Evolutionary conservation across 2,329 filamentous ascomycete genomes (phyloP), one percentile per base, ranked within the genome.

Genomic region (Nigrograna mackinnonii): DNA sequence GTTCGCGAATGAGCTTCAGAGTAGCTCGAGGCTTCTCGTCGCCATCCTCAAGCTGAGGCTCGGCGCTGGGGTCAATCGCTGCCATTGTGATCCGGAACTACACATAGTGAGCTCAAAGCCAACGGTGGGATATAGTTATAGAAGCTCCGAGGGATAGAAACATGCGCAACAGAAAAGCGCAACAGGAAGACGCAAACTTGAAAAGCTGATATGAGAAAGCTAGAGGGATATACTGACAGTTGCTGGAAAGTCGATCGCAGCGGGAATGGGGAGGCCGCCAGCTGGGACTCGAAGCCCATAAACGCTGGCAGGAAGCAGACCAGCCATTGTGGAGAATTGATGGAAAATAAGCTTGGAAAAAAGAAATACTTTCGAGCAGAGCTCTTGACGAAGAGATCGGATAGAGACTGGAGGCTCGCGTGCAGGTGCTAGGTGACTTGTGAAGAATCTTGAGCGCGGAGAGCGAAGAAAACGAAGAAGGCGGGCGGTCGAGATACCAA

Each of bases 21-120:
- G 94, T 99, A 40, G 94, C 87, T 58, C 91, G 87, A 58, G 85
- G 81, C 49, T 84, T 72, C 43, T 68, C 66, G 49, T 64, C 47
- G 14, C 58, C 54, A 22, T 69, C 67, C 34, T 70, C 67, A 41
- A 68, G 63, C 54, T 72, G 68, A 19, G 73, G 64, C 54, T 83
- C 79, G 60, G 88, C 88, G 62, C 83, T 90, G 44, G 94, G 94
- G 69, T 99, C 92, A 69, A 99, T 86, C 54, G 94, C 94, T 62
- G 95, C 94, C 94, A 99, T 99, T 63, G 91, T 97, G 66, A 99
- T 90, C 69, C 90, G 90, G 76, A 96, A 95, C 91, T 96, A 62
- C 13, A 28, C 12, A 36, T 39, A 18, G 14, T 64, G 48, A 67
- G 58, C 40, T 39, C 22, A 14, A 22, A 17, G 35, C n/a, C n/a